A percentile compares a stretch with the other conserved stretches of the same genome.
These are phyloP conservation scores for Trametes meyenii DNA, from an alignment of 768 basidiomycete genomes.

Conservation along the genomic window DNA sequence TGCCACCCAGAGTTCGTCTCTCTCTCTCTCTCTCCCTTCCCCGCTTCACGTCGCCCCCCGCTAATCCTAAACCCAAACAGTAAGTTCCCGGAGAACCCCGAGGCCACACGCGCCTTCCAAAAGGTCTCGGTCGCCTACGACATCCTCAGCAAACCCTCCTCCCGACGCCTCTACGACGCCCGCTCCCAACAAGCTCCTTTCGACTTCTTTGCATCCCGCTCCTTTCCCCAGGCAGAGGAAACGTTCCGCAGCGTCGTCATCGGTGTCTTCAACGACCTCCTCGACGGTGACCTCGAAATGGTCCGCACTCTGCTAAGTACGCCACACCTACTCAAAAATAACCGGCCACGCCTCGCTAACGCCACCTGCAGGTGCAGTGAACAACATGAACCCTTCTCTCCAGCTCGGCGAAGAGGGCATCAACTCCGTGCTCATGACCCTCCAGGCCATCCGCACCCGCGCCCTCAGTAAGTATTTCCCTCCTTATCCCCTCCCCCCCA, in stretches of 20 bases:
- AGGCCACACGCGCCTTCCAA: slow-evolving; percentile 85
- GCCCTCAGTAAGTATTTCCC: slow-evolving; percentile 60
- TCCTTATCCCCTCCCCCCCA: background rate
- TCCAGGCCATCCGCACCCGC: slow-evolving; percentile 72
- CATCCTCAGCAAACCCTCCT: slow-evolving; percentile 72
- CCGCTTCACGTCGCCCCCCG: background rate
- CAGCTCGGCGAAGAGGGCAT: slow-evolving; percentile 80
- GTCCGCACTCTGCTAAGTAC: slow-evolving; percentile 73
- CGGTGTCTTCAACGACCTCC: slow-evolving; percentile 77
- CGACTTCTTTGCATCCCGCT: slow-evolving; percentile 57
- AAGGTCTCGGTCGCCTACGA: slow-evolving; percentile 85
- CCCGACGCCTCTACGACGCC: slow-evolving; percentile 69
- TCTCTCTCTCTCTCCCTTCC: background rate
- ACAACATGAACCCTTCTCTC: slow-evolving; percentile 79
- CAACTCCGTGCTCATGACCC: slow-evolving; percentile 68
- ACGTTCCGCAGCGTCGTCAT: slow-evolving; percentile 76
- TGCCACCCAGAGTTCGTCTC: slow-evolving; percentile 83
- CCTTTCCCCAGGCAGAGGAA: slow-evolving; percentile 68
- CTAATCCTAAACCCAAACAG: slow-evolving; percentile 39
- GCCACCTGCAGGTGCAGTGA: slow-evolving; percentile 59
- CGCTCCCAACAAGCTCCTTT: slow-evolving; percentile 46
- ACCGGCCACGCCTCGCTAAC: background rate
- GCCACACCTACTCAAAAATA: background rate
- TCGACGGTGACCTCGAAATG: slow-evolving; percentile 87
- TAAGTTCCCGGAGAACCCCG: slow-evolving; percentile 77